phyloP scores from a whole-genome alignment of 2,329 filamentous ascomycete species.

The Lojkania enalia region DNA sequence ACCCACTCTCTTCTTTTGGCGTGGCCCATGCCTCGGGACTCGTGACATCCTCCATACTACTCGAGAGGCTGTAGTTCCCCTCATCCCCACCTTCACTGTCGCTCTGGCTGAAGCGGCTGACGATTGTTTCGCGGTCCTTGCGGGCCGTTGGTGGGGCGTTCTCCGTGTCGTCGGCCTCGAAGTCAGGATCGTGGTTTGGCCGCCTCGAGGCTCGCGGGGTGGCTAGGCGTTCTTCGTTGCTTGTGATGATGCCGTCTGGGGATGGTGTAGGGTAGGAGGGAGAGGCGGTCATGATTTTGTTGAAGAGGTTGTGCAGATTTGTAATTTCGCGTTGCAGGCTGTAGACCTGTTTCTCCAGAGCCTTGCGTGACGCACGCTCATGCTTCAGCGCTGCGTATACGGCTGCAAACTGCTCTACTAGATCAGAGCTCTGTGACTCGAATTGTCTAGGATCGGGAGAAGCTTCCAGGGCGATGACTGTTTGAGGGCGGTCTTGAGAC shows the following conservation, averaged over 20 bases:
- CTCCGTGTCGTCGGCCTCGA: conserved; percentile 5
- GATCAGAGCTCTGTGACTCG: conserved; percentile 6
- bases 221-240: conserved; percentile 27
- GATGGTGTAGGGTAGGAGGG: conserved; percentile 39
- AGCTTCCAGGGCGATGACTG: conserved; percentile 3
- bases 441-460: conserved; percentile 2
- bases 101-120: conserved; percentile 13
- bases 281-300: conserved; percentile 28
- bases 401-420: conserved; percentile 21
- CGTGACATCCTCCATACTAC: conserved; percentile 25
- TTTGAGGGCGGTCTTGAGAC: conserved; percentile 4
- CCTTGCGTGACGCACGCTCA: conserved; percentile 39
- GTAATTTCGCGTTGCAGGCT: conserved; percentile 36
- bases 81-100: conserved; percentile 16
- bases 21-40: conserved; percentile 42
- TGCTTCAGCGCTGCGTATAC: conserved; percentile 31
- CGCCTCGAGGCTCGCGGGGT: conserved; percentile 30
- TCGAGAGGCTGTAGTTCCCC: conserved; percentile 9
- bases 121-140: conserved; percentile 4
- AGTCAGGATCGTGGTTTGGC: conserved; percentile 5
- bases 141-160: background rate
- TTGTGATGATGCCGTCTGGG: conserved; percentile 30
- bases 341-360: conserved; percentile 37
- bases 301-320: conserved; percentile 34
- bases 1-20: conserved; percentile 42